phyloP scores from a whole-genome alignment of 169 alveolate species.

The Cryptosporidium muris region DNA sequence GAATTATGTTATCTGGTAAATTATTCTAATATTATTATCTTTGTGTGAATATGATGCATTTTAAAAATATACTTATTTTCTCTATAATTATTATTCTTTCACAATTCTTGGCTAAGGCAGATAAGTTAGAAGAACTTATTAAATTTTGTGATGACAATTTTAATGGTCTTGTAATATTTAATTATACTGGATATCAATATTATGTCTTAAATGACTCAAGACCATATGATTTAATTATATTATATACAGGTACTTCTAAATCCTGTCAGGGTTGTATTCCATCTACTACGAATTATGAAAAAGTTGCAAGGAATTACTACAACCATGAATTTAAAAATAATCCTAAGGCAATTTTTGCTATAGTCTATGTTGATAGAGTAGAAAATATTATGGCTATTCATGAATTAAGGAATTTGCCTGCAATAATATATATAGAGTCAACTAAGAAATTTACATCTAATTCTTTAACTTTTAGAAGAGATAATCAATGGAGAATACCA shows the following conservation, averaged over 20 bases:
- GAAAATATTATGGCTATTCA: slow-evolving; percentile 58
- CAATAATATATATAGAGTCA: slow-evolving; percentile 59
- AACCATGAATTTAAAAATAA: slow-evolving; percentile 13
- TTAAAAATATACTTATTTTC: background rate
- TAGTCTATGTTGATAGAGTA: slow-evolving; percentile 51
- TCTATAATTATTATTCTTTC: background rate
- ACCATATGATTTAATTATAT: slow-evolving; percentile 37
- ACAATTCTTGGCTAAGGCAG: slow-evolving; percentile 2
- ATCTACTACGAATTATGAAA: slow-evolving; percentile 40
- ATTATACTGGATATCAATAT: slow-evolving; percentile 67
- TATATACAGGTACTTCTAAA: slow-evolving; percentile 53
- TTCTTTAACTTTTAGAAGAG: slow-evolving; percentile 44
- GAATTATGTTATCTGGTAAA: too few relatives aligned
- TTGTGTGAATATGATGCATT: too few relatives aligned
- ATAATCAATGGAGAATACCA: slow-evolving; percentile 69
- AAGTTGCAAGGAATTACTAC: slow-evolving; percentile 34
- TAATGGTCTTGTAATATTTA: slow-evolving; percentile 31
- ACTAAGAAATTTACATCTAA: slow-evolving; percentile 25
- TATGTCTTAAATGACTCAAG: slow-evolving; percentile 46
- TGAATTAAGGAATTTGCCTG: slow-evolving; percentile 50
- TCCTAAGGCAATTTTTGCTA: slow-evolving; percentile 37
- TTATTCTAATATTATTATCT: too few relatives aligned
- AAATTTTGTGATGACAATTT: slow-evolving; percentile 1
- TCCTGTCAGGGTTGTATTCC: slow-evolving; percentile 40
- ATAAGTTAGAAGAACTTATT: slow-evolving; percentile 35